Conservation (phyloP, 2,329 filamentous ascomycete species). For the Colletotrichum destructivum region DNA sequence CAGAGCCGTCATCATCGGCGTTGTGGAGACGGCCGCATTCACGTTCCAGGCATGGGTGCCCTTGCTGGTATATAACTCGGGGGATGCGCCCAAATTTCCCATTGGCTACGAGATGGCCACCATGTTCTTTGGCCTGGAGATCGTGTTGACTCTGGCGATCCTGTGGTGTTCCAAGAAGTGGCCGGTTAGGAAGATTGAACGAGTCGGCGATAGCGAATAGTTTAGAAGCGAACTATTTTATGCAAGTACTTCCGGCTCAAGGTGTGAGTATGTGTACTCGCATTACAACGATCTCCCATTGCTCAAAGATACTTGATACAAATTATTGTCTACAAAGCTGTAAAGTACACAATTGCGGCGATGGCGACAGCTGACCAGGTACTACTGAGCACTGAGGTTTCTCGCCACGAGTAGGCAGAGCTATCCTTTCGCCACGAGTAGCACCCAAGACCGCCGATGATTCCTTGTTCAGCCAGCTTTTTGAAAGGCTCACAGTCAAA, state of each 20-base stretch:
- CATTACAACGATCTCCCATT: too few species aligned
- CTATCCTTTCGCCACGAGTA: neutral
- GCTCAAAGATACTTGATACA: neutral
- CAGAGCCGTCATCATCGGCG: slow-evolving; percentile 63
- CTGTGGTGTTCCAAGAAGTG: slow-evolving; percentile 26
- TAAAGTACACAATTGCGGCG: neutral
- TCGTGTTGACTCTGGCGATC: slow-evolving; percentile 41
- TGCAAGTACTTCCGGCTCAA: neutral
- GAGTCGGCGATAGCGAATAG: neutral
- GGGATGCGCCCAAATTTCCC: slow-evolving; percentile 56
- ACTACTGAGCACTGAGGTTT: neutral
- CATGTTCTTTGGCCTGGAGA: slow-evolving; percentile 51
- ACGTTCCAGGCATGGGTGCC: slow-evolving; percentile 62
- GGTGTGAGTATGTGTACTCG: neutral
- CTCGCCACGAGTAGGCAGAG: neutral
- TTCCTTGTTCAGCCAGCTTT: neutral
- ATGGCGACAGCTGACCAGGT: neutral
- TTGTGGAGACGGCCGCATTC: slow-evolving; percentile 63
- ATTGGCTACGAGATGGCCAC: slow-evolving; percentile 55
- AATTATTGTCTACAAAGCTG: too few species aligned
- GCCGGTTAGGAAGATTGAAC: slow-evolving; percentile 9
- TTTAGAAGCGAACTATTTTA: neutral
- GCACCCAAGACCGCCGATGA: neutral
- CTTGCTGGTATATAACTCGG: slow-evolving; percentile 53
- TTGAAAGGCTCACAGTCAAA: neutral